Base-by-base conservation (phyloP, 805 yeast species). In the Candida maesae region DNA sequence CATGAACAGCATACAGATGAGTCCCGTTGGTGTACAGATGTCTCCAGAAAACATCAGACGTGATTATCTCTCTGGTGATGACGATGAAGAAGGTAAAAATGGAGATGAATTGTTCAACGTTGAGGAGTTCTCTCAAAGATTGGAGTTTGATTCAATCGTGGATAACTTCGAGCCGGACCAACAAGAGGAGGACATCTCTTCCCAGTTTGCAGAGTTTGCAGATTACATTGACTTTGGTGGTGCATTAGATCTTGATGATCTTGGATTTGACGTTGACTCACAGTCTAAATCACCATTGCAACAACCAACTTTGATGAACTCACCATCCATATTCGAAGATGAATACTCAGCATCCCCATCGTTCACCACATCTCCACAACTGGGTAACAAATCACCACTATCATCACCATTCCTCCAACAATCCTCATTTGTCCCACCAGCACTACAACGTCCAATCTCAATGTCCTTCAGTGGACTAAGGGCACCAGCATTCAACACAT, bases 401-500 rank as follows among this genome's bases (percentile, higher is more conserved):
- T 38, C 48, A 5, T 54, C 61, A 3, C 56, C 59, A 14, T 50
- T 49, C 36, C 33, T 52, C 15, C 54, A 50, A 35, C 56, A 47
- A 27, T 32, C 40, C 3, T 38, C 53, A n/a, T 51, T 35, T 27
- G 39, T 44, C 11, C 46, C 53, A 21, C 29, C 53, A 24, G 25
- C 50, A 13, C 14, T 38, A 15, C 38, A 44, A 17, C 58, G 73
- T 41, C 71, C 71, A 17, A 47, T 67, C 3, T 67, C 73, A 1
- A 62, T 67, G 68, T 79, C 86, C 2, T 79, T 79, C 60, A 73
- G 73, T 46, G 89, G 89, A 0, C 58, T 81, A 40, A 70, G 65
- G 39, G 84, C 79, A 0, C 82, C 87, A 2, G 65, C 76, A 2
- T 73, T 79, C 47, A 71, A 71, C 16, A 60, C 65, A n/a, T 54